phyloP scores from a whole-genome alignment of 768 basidiomycete genomes.

The Steccherinum ochraceum region DNA sequence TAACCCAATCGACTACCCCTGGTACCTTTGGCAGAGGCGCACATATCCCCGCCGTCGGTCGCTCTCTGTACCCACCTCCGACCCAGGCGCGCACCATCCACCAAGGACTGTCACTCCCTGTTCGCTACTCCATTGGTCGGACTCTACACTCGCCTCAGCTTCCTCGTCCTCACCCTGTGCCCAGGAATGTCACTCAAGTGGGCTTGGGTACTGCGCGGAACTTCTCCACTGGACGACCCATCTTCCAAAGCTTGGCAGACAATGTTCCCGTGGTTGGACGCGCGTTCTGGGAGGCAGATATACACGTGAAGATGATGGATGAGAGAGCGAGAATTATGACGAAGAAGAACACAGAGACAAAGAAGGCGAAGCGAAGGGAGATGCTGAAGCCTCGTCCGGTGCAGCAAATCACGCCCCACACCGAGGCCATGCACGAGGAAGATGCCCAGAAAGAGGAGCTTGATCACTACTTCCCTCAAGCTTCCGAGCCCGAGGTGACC shows the following conservation, averaged over 20 bases:
- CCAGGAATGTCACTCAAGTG: conserved; percentile 52
- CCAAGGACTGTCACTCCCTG: conserved; percentile 50
- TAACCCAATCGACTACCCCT: conserved; percentile 52
- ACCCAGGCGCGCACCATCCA: conserved; percentile 35
- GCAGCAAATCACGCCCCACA: conserved; percentile 7
- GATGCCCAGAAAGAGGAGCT: conserved; percentile 31
- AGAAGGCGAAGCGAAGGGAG: conserved; percentile 18
- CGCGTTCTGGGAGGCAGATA: conserved; percentile 69
- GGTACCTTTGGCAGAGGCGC: conserved; percentile 31
- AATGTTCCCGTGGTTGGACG: conserved; percentile 67
- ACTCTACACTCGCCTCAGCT: conserved; percentile 44
- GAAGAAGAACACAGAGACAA: conserved; percentile 19
- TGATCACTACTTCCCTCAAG: conserved; percentile 56
- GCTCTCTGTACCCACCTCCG: conserved; percentile 21
- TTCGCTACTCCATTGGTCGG: conserved; percentile 42
- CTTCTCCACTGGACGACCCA: conserved; percentile 65
- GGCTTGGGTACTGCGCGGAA: conserved; percentile 73
- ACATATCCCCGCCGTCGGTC: conserved; percentile 19
- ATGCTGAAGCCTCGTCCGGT: conserved; percentile 19
- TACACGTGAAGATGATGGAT: conserved; percentile 51
- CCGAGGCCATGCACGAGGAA: conserved; percentile 24
- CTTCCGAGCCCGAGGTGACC: conserved; percentile 35
- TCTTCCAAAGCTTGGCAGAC: conserved; percentile 75
- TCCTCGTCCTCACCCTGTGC: conserved; percentile 48
- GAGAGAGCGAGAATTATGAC: conserved; percentile 24